phyloP scores from a whole-genome alignment of 768 basidiomycete genomes.

The Lentinula guzmanii region DNA sequence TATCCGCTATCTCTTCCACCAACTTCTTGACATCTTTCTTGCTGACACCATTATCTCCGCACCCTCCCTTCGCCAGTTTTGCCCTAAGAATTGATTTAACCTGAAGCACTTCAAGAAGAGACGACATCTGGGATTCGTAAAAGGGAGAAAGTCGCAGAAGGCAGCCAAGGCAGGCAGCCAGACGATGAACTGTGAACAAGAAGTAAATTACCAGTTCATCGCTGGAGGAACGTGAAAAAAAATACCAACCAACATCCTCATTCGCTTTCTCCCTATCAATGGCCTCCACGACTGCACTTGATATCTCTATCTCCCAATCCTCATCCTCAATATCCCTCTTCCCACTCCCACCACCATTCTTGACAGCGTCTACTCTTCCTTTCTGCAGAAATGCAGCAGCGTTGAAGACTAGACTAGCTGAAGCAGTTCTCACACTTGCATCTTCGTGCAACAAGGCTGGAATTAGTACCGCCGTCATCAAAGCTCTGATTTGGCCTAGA shows the following conservation, averaged over 20 bases:
- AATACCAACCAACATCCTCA: slow-evolving; percentile 73
- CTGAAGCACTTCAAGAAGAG: slow-evolving; percentile 69
- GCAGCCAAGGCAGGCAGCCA: slow-evolving; percentile 74
- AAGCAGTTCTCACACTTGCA: slow-evolving; percentile 62
- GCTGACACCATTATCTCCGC: slow-evolving; percentile 40
- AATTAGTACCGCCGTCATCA: slow-evolving; percentile 53
- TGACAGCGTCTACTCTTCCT: slow-evolving; percentile 39
- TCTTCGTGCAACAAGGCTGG: slow-evolving; percentile 66
- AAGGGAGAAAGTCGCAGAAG: slow-evolving; percentile 71
- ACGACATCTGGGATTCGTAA: slow-evolving; percentile 43
- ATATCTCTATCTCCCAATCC: slow-evolving; percentile 84
- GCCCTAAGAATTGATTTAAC: slow-evolving; percentile 45
- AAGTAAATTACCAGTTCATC: not conserved
- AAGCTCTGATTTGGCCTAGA: slow-evolving; percentile 19
- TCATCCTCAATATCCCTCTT: slow-evolving; percentile 48
- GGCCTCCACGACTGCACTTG: slow-evolving; percentile 80
- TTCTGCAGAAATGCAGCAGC: slow-evolving; percentile 62
- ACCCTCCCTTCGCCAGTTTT: slow-evolving; percentile 53
- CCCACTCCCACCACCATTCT: slow-evolving; percentile 22
- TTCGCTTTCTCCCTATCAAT: slow-evolving; percentile 61
- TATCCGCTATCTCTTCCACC: slow-evolving; percentile 54
- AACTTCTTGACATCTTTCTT: slow-evolving; percentile 67
- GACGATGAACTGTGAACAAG: slow-evolving; percentile 62
- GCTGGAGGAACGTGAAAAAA: not conserved
- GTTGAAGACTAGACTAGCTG: slow-evolving; percentile 80